Conservation (phyloP, 345 rosid genomes). For the Alliaria petiolata region DNA sequence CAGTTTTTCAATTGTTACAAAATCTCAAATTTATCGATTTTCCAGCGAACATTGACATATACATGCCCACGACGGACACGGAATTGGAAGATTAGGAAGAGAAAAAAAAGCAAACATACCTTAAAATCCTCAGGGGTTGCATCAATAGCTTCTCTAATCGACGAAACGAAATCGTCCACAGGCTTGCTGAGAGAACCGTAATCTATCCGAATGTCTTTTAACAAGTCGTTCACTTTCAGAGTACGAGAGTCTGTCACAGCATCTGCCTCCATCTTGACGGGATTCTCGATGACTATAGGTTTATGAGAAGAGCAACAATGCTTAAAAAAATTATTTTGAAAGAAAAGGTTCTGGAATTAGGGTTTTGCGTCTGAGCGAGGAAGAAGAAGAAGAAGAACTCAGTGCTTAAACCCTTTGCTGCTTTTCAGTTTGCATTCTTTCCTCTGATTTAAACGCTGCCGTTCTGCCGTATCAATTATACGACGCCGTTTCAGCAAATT, state of each 20-base stretch:
- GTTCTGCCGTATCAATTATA: neutral
- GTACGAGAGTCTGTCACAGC: conserved; percentile 20
- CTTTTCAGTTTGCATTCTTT: neutral
- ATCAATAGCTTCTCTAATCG: conserved; percentile 11
- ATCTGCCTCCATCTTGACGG: conserved; percentile 14
- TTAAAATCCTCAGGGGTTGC: conserved; percentile 8
- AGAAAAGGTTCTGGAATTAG: neutral
- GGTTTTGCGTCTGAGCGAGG: conserved; percentile 12
- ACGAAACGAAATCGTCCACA: conserved; percentile 11
- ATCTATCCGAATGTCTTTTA: conserved; percentile 22
- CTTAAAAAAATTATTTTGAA: neutral
- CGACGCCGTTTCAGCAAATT: neutral
- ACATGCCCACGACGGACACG: neutral
- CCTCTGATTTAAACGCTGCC: neutral
- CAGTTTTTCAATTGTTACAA: neutral
- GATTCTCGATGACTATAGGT: neutral
- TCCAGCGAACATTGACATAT: neutral
- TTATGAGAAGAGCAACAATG: neutral
- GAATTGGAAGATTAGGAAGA: neutral
- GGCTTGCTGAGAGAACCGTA: conserved; percentile 20
- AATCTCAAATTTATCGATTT: neutral
- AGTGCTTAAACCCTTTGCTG: neutral
- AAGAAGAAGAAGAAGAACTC: neutral
- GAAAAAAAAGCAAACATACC: neutral
- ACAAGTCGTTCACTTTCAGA: conserved; percentile 20